Evolutionary conservation across 192 early-diverging fungal species (phyloP).

Genomic region (Coemansia sp.): DNA sequence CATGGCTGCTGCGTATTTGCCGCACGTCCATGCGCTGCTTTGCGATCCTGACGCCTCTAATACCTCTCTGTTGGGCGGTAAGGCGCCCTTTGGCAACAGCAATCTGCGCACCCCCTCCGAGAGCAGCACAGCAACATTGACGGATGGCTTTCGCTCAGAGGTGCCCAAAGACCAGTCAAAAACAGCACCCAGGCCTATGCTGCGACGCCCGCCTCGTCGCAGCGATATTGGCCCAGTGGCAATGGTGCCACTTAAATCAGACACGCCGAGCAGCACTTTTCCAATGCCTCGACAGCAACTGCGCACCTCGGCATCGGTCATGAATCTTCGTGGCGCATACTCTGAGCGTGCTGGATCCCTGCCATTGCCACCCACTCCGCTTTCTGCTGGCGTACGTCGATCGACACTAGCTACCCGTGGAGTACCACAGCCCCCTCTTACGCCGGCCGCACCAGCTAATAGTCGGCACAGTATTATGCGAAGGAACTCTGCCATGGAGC

Average conservation of each 20-base stretch:
- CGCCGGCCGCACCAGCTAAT: background rate
- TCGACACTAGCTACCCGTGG: background rate
- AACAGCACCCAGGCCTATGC: background rate
- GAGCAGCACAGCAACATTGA: conserved; percentile 26
- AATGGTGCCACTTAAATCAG: background rate
- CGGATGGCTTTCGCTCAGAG: conserved; percentile 2
- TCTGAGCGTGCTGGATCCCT: background rate
- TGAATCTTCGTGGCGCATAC: conserved; percentile 2
- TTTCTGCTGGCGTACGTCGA: background rate
- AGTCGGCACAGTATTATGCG: background rate
- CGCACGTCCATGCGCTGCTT: conserved; percentile 19
- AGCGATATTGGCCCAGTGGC: conserved; percentile 14
- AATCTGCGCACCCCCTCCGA: conserved; percentile 19
- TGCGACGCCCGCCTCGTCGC: conserved; percentile 12
- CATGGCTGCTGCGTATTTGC: conserved; percentile 38
- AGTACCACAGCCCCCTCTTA: background rate
- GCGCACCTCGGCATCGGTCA: conserved; percentile 8
- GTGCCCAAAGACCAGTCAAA: conserved; percentile 2
- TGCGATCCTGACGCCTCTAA: background rate
- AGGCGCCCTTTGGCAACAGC: background rate
- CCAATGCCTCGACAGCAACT: conserved; percentile 6
- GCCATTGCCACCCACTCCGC: background rate
- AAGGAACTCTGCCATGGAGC: conserved; percentile 3
- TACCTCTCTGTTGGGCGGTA: background rate
- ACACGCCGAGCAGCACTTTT: background rate